These are phyloP conservation scores for Pleurotus citrinopileatus DNA, from an alignment of 768 basidiomycete species.

Conservation along the genomic window DNA sequence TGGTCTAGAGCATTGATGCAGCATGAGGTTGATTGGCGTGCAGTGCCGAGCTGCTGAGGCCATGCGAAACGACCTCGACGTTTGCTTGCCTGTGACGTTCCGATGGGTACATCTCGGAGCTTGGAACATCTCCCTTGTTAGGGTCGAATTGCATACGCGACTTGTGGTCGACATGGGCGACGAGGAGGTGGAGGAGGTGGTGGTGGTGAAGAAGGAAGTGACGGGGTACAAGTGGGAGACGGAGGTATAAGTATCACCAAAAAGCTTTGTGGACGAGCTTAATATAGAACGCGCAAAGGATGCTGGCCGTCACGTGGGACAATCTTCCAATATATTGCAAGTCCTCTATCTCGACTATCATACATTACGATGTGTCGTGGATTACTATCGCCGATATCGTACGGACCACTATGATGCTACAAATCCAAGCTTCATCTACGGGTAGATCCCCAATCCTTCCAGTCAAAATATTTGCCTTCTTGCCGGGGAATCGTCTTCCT, in stretches of 20 bases:
- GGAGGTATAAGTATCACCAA: background rate
- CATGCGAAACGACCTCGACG: background rate
- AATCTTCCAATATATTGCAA: too few relatives aligned
- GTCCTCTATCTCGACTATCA: too few relatives aligned
- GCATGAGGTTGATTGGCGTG: background rate
- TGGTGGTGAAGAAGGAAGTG: background rate
- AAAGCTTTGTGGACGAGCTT: too few relatives aligned
- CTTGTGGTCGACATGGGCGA: background rate
- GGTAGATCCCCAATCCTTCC: slow-evolving; percentile 7
- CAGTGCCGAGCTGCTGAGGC: background rate
- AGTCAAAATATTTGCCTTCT: slow-evolving; percentile 3
- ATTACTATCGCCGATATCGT: too few relatives aligned
- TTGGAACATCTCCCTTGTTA: background rate
- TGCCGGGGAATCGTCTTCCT: too few relatives aligned
- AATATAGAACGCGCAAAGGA: slow-evolving; percentile 5
- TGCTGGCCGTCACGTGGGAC: background rate
- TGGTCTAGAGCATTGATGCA: too few relatives aligned
- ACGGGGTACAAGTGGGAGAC: background rate
- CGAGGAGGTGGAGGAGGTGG: background rate
- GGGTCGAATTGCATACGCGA: background rate
- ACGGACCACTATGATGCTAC: too few relatives aligned
- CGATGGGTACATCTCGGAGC: background rate
- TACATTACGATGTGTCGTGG: too few relatives aligned
- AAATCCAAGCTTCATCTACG: too few relatives aligned
- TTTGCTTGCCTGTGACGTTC: too few relatives aligned